Conservation (phyloP, 2,329 filamentous ascomycete species). For the Dactylellina sp. region DNA sequence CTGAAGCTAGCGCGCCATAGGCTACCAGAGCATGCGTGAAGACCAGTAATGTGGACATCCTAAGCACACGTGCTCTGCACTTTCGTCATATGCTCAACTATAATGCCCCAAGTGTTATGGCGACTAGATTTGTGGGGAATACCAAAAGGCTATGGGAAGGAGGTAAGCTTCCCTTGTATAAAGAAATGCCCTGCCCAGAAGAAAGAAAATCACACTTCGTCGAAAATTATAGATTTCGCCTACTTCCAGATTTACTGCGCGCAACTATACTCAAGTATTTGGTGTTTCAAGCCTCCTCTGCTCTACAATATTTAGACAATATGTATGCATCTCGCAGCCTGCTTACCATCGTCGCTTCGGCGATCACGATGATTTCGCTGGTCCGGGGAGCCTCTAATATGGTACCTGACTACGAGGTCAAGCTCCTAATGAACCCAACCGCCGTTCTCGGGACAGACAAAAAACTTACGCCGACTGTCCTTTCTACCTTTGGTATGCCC, state of each 20-base stretch:
- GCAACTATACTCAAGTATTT: too few species aligned
- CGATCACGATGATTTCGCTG: conserved; percentile 1
- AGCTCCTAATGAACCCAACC: conserved; percentile 62
- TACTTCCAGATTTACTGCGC: not conserved
- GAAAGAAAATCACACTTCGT: not conserved
- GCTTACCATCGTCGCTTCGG: conserved; percentile 26
- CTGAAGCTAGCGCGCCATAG: not conserved
- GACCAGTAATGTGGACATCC: conserved; percentile 12
- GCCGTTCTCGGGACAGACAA: conserved; percentile 61
- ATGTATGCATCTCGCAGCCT: conserved; percentile 19
- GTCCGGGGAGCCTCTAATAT: conserved; percentile 57
- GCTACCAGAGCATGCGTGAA: not conserved
- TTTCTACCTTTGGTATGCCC: conserved; percentile 61
- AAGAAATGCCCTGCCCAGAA: too few species aligned
- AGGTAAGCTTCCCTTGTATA: too few species aligned
- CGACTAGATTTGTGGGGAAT: not conserved
- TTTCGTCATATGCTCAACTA: not conserved
- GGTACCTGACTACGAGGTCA: conserved; percentile 63
- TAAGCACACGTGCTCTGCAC: conserved; percentile 6
- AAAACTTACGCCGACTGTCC: conserved; percentile 61
- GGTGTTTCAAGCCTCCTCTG: not conserved
- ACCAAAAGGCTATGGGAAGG: too few species aligned
- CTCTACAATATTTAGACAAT: not conserved
- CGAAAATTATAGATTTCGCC: not conserved
- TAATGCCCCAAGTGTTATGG: conserved; percentile 7